A percentile compares a stretch with the other conserved stretches of the same genome.
phyloP scores from a whole-genome alignment of 805 yeast genomes.

The Nakazawaea anatomiae region DNA sequence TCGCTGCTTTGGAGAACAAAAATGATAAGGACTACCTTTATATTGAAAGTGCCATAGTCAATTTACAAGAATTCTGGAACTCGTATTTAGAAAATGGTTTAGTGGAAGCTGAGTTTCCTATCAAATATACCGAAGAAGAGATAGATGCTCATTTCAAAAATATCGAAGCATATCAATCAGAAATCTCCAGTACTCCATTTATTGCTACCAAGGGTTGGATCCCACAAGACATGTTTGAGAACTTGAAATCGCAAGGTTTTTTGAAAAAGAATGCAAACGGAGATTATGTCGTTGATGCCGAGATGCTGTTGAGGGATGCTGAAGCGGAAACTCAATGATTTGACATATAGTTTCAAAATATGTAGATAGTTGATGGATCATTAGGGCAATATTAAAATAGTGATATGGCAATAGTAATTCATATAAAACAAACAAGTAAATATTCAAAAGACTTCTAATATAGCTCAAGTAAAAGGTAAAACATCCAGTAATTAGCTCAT shows the following conservation, averaged over 20 bases:
- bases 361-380: too few relatives aligned
- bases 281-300: slow-evolving; percentile 29
- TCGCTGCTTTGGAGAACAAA: slow-evolving; percentile 54
- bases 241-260: slow-evolving; percentile 60
- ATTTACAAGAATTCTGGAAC: slow-evolving; percentile 65
- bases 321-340: neutral
- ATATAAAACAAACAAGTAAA: too few relatives aligned
- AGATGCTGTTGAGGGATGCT: slow-evolving; percentile 7
- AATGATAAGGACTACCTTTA: slow-evolving; percentile 53
- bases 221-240: slow-evolving; percentile 87
- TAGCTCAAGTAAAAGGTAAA: too few relatives aligned
- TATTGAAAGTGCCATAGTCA: slow-evolving; percentile 61
- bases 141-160: slow-evolving; percentile 51
- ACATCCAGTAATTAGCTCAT: too few relatives aligned
- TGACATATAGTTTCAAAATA: too few relatives aligned
- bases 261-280: slow-evolving; percentile 58
- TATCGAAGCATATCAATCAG: slow-evolving; percentile 63
- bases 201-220: slow-evolving; percentile 93
- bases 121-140: slow-evolving; percentile 52
- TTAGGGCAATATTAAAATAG: too few relatives aligned
- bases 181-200: slow-evolving; percentile 68
- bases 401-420: too few relatives aligned
- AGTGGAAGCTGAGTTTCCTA: slow-evolving; percentile 51
- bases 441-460: too few relatives aligned
- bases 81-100: slow-evolving; percentile 54